These are phyloP conservation scores for Fusarium sp. DNA, from an alignment of 2,329 filamentous ascomycete species.

Conservation along the genomic window DNA sequence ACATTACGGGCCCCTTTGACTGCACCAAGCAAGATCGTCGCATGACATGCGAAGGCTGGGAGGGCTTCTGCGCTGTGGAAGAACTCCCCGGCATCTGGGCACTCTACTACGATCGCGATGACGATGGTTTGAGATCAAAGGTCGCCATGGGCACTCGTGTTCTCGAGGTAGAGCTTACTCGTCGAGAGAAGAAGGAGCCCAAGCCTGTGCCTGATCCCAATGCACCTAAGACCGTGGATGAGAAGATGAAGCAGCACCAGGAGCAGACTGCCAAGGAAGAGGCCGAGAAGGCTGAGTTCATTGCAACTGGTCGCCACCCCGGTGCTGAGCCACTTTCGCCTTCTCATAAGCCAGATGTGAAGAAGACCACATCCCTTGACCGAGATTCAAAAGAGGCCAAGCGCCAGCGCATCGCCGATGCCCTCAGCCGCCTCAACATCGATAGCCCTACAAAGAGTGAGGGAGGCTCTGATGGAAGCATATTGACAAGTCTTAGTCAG, in stretches of 20 bases:
- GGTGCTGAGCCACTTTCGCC: constrained; percentile 28
- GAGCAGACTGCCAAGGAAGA: constrained; percentile 40
- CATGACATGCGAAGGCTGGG: constrained; percentile 62
- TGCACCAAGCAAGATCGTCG: constrained; percentile 65
- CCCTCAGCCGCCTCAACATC: constrained; percentile 37
- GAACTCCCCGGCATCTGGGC: constrained; percentile 58
- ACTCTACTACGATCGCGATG: constrained; percentile 62
- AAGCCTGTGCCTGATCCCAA: constrained; percentile 42
- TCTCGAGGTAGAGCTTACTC: constrained; percentile 66
- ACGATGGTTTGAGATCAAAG: constrained; percentile 59
- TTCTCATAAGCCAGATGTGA: constrained; percentile 8
- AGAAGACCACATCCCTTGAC: constrained; percentile 9
- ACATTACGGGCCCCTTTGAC: constrained; percentile 63
- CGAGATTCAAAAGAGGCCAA: constrained; percentile 35
- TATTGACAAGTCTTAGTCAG: constrained; percentile 38
- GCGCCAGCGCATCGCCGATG: constrained; percentile 40
- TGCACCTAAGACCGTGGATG: constrained; percentile 43
- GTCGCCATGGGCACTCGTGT: constrained; percentile 62
- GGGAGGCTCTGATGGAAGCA: constrained; percentile 29
- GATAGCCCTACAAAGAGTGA: constrained; percentile 27
- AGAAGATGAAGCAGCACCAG: constrained; percentile 50
- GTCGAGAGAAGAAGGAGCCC: constrained; percentile 60
- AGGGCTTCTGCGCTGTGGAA: constrained; percentile 63
- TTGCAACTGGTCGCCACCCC: constrained; percentile 36
- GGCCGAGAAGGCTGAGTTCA: constrained; percentile 39